Percentiles rank a stretch among this genome's conserved stretches.
phyloP scores from a whole-genome alignment of 1,284 basidiomycete genomes.

The Inonotus obliquus region DNA sequence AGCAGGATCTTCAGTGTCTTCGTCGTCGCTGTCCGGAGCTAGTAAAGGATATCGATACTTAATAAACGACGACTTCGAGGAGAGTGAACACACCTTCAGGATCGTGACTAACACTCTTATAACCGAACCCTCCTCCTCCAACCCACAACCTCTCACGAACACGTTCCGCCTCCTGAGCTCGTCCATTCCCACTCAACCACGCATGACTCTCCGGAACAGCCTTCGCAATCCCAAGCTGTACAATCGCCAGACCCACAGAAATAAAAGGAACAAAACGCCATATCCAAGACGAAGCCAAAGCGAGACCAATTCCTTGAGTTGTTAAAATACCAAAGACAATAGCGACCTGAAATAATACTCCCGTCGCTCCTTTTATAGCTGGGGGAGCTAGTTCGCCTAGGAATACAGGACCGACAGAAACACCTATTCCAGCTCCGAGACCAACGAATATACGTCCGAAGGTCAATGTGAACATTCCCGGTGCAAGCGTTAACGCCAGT shows the following conservation, averaged over 20 bases:
- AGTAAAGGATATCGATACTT: background rate
- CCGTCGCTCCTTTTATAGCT: constrained; percentile 68
- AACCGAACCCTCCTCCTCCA: constrained; percentile 17
- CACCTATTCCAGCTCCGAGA: constrained; percentile 74
- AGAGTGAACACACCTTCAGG: constrained; percentile 1
- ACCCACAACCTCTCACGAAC: constrained; percentile 52
- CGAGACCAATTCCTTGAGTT: constrained; percentile 65
- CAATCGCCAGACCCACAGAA: constrained; percentile 53
- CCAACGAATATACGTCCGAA: constrained; percentile 77
- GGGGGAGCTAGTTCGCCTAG: constrained; percentile 78
- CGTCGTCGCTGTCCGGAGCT: constrained; percentile 21
- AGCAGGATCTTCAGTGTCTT: constrained; percentile 39
- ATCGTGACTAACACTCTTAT: constrained; percentile 15
- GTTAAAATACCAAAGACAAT: constrained; percentile 83
- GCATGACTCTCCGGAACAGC: constrained; percentile 63
- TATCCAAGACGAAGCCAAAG: constrained; percentile 53
- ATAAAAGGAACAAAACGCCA: constrained; percentile 77
- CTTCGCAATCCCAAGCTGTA: constrained; percentile 54
- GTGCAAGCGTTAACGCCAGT: constrained; percentile 58
- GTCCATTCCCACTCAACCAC: constrained; percentile 53
- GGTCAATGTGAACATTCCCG: constrained; percentile 52
- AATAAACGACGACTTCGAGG: background rate
- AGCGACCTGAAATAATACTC: constrained; percentile 79
- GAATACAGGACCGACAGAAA: constrained; percentile 85
- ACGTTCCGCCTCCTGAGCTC: constrained; percentile 43